Conservation (phyloP, 1,284 basidiomycete species). For the Cutaneotrichosporon sp. region DNA sequence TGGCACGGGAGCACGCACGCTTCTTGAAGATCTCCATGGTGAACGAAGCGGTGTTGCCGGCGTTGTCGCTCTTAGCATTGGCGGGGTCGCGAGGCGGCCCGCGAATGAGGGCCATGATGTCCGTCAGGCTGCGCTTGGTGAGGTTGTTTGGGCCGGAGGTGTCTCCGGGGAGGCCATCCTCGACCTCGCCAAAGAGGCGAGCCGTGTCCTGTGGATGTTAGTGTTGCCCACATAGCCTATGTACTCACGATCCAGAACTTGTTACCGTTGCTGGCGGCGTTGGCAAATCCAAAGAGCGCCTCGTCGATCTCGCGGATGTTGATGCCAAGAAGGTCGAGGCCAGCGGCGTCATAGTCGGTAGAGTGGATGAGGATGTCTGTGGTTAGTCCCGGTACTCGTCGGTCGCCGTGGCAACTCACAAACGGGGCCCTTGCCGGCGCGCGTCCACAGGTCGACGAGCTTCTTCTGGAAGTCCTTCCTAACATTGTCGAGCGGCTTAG, state of each 20-base stretch:
- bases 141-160: constrained; percentile 22
- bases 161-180: constrained; percentile 22
- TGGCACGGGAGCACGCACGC: not conserved
- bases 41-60: constrained; percentile 31
- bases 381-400: not conserved
- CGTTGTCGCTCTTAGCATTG: constrained; percentile 17
- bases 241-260: constrained; percentile 37
- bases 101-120: not conserved
- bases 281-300: constrained; percentile 26
- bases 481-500: constrained; percentile 25
- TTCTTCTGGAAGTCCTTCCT: constrained; percentile 27
- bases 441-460: constrained; percentile 31
- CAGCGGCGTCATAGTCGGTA: constrained; percentile 23
- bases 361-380: constrained; percentile 41
- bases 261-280: constrained; percentile 26
- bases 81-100: not conserved
- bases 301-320: constrained; percentile 26
- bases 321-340: constrained; percentile 24
- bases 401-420: constrained; percentile 23
- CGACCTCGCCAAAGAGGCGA: constrained; percentile 38
- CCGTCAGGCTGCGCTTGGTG: constrained; percentile 7
- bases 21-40: constrained; percentile 8
- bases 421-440: constrained; percentile 38
- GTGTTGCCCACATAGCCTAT: no score
- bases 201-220: constrained; percentile 36